Conservation (phyloP, 176 grass and related monocot species). For the Oryza punctata region DNA sequence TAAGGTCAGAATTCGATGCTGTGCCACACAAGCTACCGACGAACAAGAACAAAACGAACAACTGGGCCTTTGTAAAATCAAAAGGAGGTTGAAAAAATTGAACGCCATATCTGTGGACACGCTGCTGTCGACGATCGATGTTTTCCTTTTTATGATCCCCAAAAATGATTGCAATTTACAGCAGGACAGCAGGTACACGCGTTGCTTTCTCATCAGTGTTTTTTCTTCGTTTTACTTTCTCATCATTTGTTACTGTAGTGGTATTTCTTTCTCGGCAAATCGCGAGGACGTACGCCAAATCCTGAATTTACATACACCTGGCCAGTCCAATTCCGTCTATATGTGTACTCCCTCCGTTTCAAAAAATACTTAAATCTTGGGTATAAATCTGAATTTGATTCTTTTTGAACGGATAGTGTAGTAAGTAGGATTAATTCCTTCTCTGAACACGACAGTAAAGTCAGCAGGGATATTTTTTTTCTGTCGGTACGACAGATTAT, state of each 20-base stretch:
- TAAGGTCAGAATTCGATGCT: not conserved
- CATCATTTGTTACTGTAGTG: not conserved
- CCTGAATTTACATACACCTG: not conserved
- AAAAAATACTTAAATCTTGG: too few species aligned
- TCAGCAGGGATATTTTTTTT: not conserved
- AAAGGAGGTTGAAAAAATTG: too few species aligned
- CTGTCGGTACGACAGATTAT: not conserved
- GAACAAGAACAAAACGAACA: not conserved
- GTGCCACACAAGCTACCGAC: not conserved
- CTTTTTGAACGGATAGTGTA: too few species aligned
- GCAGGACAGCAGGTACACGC: not conserved
- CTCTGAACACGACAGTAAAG: not conserved
- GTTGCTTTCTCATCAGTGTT: not conserved
- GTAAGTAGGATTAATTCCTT: not conserved
- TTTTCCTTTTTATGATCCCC: not conserved
- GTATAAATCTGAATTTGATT: too few species aligned
- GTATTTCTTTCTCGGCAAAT: too few species aligned
- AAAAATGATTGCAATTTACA: conserved; percentile 7
- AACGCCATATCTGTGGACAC: not conserved
- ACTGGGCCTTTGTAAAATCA: not conserved
- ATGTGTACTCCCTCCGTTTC: too few species aligned
- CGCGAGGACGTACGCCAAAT: not conserved
- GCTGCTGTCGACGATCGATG: conserved; percentile 14
- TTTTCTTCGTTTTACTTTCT: not conserved
- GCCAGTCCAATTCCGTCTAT: not conserved